Evolutionary conservation across 164 flowering plant genomes (phyloP).

Genomic region (Litsea cubeba): DNA sequence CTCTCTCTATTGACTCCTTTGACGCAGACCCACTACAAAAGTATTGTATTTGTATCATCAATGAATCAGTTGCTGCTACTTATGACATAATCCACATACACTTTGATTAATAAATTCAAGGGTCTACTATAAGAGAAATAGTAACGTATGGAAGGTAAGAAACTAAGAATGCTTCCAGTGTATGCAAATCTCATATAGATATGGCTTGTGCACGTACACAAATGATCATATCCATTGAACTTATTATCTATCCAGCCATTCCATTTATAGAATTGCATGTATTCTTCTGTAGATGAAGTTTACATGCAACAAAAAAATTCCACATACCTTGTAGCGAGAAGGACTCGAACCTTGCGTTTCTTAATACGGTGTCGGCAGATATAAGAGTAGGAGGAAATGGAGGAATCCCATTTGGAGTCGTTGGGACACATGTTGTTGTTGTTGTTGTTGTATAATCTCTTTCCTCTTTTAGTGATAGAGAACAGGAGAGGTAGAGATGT

Average conservation of each 20-base stretch:
- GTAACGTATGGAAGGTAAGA: too few species aligned
- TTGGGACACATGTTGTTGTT: constrained; percentile 19
- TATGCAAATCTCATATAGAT: too few species aligned
- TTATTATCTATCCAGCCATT: too few species aligned
- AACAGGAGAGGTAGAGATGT: background rate
- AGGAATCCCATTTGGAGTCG: constrained; percentile 8
- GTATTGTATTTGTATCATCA: background rate
- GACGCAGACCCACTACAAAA: background rate
- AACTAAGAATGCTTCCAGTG: too few species aligned
- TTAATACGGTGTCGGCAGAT: constrained; percentile 2
- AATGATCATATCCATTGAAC: background rate
- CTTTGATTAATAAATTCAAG: background rate
- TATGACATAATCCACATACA: background rate
- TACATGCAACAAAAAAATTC: too few species aligned
- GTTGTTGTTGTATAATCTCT: background rate
- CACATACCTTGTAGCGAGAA: constrained; percentile 20
- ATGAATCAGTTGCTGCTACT: constrained; percentile 15
- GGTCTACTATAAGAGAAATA: background rate
- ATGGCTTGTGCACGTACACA: background rate
- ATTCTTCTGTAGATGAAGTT: too few species aligned
- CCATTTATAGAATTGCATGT: background rate
- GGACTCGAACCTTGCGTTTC: constrained; percentile 23
- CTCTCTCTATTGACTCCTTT: background rate
- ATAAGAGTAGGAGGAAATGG: background rate
- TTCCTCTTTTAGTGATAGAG: background rate